Evolutionary conservation across 2,329 filamentous ascomycete species (phyloP).

Genomic region (Aspergillus ruber): DNA sequence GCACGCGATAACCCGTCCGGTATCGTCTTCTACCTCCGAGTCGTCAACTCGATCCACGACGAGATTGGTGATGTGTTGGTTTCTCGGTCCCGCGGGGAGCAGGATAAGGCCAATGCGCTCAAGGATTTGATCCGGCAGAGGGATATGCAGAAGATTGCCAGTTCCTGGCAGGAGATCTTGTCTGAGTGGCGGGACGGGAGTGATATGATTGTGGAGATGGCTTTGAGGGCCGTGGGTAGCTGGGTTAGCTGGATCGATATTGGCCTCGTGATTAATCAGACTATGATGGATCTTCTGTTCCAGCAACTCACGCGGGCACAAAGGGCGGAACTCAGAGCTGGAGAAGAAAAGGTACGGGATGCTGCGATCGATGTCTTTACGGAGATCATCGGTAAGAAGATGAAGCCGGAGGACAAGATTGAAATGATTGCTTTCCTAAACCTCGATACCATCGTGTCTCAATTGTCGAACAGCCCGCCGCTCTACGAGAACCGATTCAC

Average conservation of each 20-base stretch:
- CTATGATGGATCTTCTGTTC: constrained; percentile 77
- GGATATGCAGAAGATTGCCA: constrained; percentile 81
- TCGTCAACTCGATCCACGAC: constrained; percentile 86
- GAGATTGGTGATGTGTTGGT: constrained; percentile 94
- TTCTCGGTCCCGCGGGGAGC: constrained; percentile 67
- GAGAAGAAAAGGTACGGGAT: constrained; percentile 76
- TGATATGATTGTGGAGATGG: constrained; percentile 74
- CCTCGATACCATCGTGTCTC: constrained; percentile 73
- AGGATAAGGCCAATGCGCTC: constrained; percentile 77
- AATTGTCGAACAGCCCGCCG: constrained; percentile 77
- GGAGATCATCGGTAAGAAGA: constrained; percentile 96
- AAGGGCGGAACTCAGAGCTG: constrained; percentile 55
- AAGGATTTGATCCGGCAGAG: constrained; percentile 84
- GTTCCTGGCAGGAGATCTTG: constrained; percentile 87
- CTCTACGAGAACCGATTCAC: constrained; percentile 73
- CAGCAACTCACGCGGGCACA: constrained; percentile 74
- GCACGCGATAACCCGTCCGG: constrained; percentile 64
- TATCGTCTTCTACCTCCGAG: constrained; percentile 79
- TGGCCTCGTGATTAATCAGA: constrained; percentile 80
- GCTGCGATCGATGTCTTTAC: constrained; percentile 91
- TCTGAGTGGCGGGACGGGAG: constrained; percentile 66
- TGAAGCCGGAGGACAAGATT: constrained; percentile 89
- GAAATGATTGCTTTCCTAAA: constrained; percentile 89
- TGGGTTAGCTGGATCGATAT: constrained; percentile 99
- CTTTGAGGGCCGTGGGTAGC: constrained; percentile 83